Base-by-base conservation (phyloP, 1,139 yeast genomes). In the Blastobotrys indianensis region DNA sequence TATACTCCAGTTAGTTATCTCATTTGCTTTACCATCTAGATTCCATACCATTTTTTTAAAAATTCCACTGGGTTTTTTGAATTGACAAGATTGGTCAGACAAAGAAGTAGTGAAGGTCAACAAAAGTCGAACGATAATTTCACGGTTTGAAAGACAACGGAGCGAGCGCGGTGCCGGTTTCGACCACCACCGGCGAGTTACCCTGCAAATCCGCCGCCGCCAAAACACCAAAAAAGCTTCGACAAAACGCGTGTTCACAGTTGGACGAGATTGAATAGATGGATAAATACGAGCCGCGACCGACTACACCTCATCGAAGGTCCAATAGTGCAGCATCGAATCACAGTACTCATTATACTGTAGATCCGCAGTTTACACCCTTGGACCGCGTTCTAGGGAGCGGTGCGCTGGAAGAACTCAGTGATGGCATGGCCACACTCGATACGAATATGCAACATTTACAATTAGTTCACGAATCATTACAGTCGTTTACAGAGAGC, bases 401-500 rank as follows among this genome's bases (percentile, higher is more conserved):
- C 10, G 52, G 59, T 17, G 53, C 55, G 7, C 49, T 66, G 13
- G 60, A 61, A 15, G 74, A 73, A 46, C 63, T 81, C 39, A 68
- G 75, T 28, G 84, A 80, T 51, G 70, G 76, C 7, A 61, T 80
- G 51, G 76, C 72, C 16, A 80, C 76, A 42, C 64, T 80, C 36
- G 80, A 78, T 46, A 62, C 67, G 11, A 76, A 80, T 53, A 67
- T 80, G 68, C 69, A 70, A 40, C 69, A 73, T 47, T 60, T 79
- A 16, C 72, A 67, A 42, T 62, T 60, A 33, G 70, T 80, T 17
- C 82, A 80, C 57, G 71, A 75, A 44, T 71, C 76, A 3, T 62
- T 81, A 7, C 62, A 64, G 9, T 68, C 71, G 30, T 80, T 81
- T 61, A 80, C 79, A 55, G 86, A 81, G 58, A 73, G 81, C 11